Base-by-base conservation (phyloP, 768 basidiomycete genomes). In the Tylopilus vinaceipallidus region DNA sequence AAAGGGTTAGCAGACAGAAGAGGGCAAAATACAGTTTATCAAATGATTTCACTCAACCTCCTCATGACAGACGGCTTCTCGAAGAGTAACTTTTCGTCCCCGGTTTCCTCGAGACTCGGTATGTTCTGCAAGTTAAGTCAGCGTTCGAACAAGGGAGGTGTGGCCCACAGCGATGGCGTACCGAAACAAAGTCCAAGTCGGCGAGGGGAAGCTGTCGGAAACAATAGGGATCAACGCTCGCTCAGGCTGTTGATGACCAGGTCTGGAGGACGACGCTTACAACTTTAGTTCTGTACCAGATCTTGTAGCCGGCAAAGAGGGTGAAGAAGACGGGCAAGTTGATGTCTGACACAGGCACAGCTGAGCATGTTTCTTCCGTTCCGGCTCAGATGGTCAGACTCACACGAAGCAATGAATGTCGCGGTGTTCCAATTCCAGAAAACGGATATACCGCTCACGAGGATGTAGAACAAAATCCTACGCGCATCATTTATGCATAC, bases 131-230 rank as follows among this genome's bases (percentile, higher is more conserved):
- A 26, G 6, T 42, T 26, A 35, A 11, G 4, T 52, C 22, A 62
- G 42, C 12, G 33, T n/a, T 3, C 5, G 26, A 13, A 40, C 11
- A 8, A 22, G n/a, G n/a, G 11, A 26, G 34, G 29, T 1, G 10
- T 2, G 16, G 17, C 34, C 27, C 11, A 12, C 5, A 23, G 24
- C 8, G 0, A 26, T 46, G 5, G 65, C 79, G 45, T 49, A 82
- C 83, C 30, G 85, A 84, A 50, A 81, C 77, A 52, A 88, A 84
- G 64, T 88, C 87, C 79, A 87, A 84, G 56, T 88, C 80, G 17
- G 35, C 40, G 19, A 63, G 58, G 20, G 58, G 48, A 39, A 16
- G 6, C 61, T 63, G 23, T n/a, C 16, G 32, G 19, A 33, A 38
- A 38, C 2, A 6, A 24, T n/a, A 13, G 7, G 9, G 10, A 48